A percentile compares a stretch with the other conserved stretches of the same genome.
Evolutionary conservation across 129 eudicot genomes (phyloP).

Genomic region (Dittrichia graveolens): DNA sequence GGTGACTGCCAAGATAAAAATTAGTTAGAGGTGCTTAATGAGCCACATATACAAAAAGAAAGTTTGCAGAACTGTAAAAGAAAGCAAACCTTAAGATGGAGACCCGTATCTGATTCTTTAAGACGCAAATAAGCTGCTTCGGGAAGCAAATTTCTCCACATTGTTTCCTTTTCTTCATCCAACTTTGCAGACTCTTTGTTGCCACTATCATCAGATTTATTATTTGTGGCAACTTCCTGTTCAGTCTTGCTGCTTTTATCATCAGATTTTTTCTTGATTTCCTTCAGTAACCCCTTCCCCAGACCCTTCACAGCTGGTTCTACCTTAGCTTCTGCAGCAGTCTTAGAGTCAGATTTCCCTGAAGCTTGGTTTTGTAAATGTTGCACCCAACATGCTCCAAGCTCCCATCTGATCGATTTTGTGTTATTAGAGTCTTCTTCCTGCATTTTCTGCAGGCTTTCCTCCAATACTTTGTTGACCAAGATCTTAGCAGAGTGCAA

Average conservation of each 20-base stretch:
- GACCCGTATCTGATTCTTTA: constrained; percentile 93
- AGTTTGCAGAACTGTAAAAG: not conserved
- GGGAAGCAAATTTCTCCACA: constrained; percentile 70
- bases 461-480: constrained; percentile 66
- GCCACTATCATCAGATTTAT: constrained; percentile 42
- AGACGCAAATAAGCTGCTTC: constrained; percentile 85
- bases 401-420: constrained; percentile 93
- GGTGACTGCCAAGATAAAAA: constrained; percentile 62
- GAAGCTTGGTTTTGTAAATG: constrained; percentile 88
- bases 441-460: constrained; percentile 67
- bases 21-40: constrained; percentile 27
- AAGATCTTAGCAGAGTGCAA: constrained; percentile 48
- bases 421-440: constrained; percentile 48
- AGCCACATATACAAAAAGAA: not conserved
- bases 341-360: constrained; percentile 69
- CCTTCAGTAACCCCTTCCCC: constrained; percentile 91
- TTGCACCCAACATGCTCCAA: constrained; percentile 99
- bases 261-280: constrained; percentile 71
- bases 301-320: constrained; percentile 97
- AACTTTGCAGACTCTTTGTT: constrained; percentile 55
- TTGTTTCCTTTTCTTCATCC: constrained; percentile 64
- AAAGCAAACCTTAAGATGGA: constrained; percentile 79
- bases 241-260: constrained; percentile 59
- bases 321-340: constrained; percentile 64
- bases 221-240: constrained; percentile 40